Conservation (phyloP, 164 flowering plant species). For the Malania oleifera region DNA sequence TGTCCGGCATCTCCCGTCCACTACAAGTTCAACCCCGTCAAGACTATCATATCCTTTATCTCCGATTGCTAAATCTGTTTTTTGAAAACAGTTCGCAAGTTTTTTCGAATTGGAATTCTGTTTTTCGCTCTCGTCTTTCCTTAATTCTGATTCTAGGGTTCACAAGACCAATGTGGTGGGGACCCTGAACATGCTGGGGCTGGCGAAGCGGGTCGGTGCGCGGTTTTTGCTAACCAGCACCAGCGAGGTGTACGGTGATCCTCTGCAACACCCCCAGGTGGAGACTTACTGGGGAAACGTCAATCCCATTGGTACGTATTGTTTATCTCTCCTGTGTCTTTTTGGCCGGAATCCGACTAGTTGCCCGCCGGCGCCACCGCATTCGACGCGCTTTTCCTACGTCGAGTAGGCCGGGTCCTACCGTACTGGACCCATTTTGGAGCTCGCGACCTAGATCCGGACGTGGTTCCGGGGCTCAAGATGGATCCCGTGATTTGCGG, state of each 20-base stretch:
- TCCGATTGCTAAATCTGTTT: not conserved
- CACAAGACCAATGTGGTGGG: slow-evolving; percentile 99
- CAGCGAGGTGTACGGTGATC: slow-evolving; percentile 98
- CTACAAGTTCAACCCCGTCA: slow-evolving; percentile 93
- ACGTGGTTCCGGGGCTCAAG: not conserved
- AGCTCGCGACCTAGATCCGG: too few relatives aligned
- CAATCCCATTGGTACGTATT: slow-evolving; percentile 75
- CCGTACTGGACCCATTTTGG: too few relatives aligned
- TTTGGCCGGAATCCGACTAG: not conserved
- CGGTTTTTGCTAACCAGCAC: slow-evolving; percentile 93
- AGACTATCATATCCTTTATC: slow-evolving; percentile 81
- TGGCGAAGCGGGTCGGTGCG: slow-evolving; percentile 95
- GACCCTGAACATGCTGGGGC: slow-evolving; percentile 91
- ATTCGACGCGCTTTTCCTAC: too few relatives aligned
- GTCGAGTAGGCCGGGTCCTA: too few relatives aligned
- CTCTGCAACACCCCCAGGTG: slow-evolving; percentile 88
- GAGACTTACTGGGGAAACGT: slow-evolving; percentile 99
- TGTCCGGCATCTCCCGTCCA: slow-evolving; percentile 95
- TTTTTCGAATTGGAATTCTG: not conserved
- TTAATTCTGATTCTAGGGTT: slow-evolving; percentile 18
- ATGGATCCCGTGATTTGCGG: slow-evolving; percentile 11
- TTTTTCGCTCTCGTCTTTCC: slow-evolving; percentile 12
- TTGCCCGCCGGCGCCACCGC: not conserved
- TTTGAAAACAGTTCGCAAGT: not conserved
- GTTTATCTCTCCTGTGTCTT: not conserved